Percentiles rank a stretch among this genome's conserved stretches.
Conservation (phyloP, 495 filamentous ascomycete species). For the Xylaria nigripes region DNA sequence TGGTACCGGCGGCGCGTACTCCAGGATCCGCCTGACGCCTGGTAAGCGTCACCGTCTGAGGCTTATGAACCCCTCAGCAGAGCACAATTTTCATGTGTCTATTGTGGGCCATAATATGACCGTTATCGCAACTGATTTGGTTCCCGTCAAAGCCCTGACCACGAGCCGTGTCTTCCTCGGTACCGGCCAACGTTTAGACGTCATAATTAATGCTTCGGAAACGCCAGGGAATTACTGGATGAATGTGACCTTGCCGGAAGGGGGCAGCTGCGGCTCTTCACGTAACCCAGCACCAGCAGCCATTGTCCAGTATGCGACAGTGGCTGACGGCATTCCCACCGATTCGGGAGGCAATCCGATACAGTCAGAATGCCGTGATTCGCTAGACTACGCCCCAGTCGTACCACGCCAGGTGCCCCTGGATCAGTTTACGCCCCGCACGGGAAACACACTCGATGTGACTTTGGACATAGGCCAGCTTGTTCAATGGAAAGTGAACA, state of each 20-base stretch:
- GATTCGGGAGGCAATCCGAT: slow-evolving; percentile 18
- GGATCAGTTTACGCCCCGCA: slow-evolving; percentile 16
- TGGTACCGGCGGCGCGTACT: slow-evolving; percentile 28
- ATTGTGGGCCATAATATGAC: slow-evolving; percentile 49
- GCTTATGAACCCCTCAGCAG: slow-evolving; percentile 48
- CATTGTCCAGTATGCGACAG: slow-evolving; percentile 32
- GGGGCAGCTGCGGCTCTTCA: slow-evolving; percentile 24
- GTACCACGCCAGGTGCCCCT: slow-evolving; percentile 21
- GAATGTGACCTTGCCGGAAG: slow-evolving; percentile 33
- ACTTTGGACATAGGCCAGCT: slow-evolving; percentile 14
- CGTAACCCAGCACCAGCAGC: slow-evolving; percentile 27
- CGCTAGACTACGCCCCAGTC: slow-evolving; percentile 26
- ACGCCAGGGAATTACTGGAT: slow-evolving; percentile 53
- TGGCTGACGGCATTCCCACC: slow-evolving; percentile 21
- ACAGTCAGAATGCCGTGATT: slow-evolving; percentile 27
- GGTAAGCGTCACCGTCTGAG: slow-evolving; percentile 49
- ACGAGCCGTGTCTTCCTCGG: slow-evolving; percentile 43
- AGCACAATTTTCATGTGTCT: slow-evolving; percentile 34
- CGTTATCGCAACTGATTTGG: slow-evolving; percentile 43
- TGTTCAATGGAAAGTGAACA: slow-evolving; percentile 38
- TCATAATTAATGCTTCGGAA: slow-evolving; percentile 56
- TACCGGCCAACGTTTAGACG: slow-evolving; percentile 64
- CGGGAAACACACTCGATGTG: slow-evolving; percentile 26
- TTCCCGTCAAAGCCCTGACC: slow-evolving; percentile 42
- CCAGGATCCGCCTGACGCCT: slow-evolving; percentile 33